phyloP scores from a whole-genome alignment of 257 asterid species.

The Solanum dulcamara region DNA sequence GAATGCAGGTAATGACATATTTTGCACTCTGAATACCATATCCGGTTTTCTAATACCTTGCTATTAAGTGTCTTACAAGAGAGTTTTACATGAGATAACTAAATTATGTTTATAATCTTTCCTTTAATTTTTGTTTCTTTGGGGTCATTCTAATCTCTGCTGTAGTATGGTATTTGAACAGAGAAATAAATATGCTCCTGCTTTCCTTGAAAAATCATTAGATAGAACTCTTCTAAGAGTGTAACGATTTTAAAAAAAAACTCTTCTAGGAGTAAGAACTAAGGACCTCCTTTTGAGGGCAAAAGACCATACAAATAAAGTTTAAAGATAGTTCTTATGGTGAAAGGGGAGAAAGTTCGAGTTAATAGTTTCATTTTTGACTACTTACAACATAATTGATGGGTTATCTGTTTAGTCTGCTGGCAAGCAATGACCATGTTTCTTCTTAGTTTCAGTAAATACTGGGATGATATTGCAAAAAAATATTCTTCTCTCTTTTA shows the following conservation, averaged over 20 bases:
- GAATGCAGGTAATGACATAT: constrained; percentile 63
- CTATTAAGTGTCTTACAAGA: not conserved
- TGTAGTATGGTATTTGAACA: not conserved
- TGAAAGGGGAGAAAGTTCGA: not conserved
- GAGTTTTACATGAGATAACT: not conserved
- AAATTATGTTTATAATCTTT: not conserved
- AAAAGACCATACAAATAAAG: not conserved
- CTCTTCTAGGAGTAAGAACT: not conserved
- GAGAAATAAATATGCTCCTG: not conserved
- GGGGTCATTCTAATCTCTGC: not conserved
- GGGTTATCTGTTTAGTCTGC: not conserved
- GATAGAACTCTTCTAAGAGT: not conserved
- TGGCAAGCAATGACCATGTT: not conserved
- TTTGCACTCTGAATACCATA: not conserved
- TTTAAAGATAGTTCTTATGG: not conserved
- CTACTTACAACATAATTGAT: not conserved
- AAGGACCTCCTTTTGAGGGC: not conserved
- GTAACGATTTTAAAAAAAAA: not conserved
- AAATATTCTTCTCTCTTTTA: not conserved
- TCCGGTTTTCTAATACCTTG: not conserved
- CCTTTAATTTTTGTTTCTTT: not conserved
- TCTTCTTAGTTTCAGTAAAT: not conserved
- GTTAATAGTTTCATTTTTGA: not conserved
- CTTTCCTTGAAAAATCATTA: not conserved
- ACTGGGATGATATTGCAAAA: not conserved